Percentiles rank a stretch among this genome's conserved stretches.
These are phyloP conservation scores for Sporothrix protearum DNA, from an alignment of 2,329 filamentous ascomycete genomes.

Conservation along the genomic window DNA sequence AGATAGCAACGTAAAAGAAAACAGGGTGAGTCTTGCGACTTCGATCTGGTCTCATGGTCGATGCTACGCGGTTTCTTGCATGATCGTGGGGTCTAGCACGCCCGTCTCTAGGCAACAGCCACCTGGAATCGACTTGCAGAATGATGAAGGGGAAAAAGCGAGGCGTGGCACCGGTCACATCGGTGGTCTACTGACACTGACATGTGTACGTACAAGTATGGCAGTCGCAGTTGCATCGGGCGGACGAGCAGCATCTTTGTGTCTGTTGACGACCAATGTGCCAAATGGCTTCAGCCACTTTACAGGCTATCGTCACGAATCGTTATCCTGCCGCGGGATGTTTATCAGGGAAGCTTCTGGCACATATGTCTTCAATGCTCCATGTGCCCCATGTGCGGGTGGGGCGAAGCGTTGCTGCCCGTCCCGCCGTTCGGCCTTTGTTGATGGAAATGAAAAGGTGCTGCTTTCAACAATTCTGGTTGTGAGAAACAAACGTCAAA, in stretches of 20 bases:
- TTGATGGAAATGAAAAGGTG: too few species aligned
- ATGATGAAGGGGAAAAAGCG: background rate
- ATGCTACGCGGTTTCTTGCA: background rate
- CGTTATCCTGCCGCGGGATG: background rate
- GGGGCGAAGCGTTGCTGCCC: background rate
- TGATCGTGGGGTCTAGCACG: background rate
- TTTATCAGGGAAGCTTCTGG: background rate
- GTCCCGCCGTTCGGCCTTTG: background rate
- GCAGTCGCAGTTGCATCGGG: background rate
- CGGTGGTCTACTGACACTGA: too few species aligned
- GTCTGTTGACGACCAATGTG: background rate
- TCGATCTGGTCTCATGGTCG: background rate
- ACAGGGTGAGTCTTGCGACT: background rate
- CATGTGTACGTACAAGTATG: background rate
- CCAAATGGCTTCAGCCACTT: too few species aligned
- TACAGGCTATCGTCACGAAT: too few species aligned
- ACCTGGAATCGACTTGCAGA: background rate
- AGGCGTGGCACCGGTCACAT: background rate
- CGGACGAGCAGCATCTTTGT: background rate
- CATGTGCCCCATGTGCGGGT: background rate
- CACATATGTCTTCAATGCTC: background rate
- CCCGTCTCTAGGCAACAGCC: background rate
- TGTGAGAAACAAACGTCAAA: background rate
- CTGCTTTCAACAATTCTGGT: too few species aligned
- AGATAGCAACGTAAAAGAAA: background rate